These are phyloP conservation scores for Botryotinia calthae DNA, from an alignment of 2,329 filamentous ascomycete species.

Conservation along the genomic window DNA sequence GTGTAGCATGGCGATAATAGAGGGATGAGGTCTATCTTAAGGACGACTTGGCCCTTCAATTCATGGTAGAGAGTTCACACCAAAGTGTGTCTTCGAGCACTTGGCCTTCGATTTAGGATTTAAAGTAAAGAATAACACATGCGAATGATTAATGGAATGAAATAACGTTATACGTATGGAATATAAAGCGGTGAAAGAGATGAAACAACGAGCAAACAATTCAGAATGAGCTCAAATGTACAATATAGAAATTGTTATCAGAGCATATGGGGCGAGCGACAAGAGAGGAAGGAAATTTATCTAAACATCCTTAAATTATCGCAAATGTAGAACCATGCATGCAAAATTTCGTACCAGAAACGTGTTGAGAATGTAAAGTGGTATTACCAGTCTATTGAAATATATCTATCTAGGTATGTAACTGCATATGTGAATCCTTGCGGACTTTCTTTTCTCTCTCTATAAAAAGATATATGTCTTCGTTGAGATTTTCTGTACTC, in stretches of 20 bases:
- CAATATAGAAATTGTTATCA: background rate
- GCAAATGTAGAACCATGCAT: background rate
- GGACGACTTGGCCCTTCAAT: background rate
- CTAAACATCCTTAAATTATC: background rate
- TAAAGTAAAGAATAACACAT: background rate
- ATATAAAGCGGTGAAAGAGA: background rate
- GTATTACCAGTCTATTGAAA: slow-evolving; percentile 12
- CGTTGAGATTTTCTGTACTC: slow-evolving; percentile 17
- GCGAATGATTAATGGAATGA: slow-evolving; percentile 3
- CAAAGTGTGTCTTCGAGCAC: background rate
- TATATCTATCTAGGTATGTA: slow-evolving; percentile 11
- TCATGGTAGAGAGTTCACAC: background rate
- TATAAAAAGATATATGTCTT: slow-evolving; percentile 19
- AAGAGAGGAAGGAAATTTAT: background rate
- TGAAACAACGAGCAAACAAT: background rate
- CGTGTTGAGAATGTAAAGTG: background rate
- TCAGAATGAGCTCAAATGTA: background rate
- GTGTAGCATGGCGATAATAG: background rate
- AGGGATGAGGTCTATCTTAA: no score
- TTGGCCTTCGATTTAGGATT: background rate
- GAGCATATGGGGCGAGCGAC: background rate
- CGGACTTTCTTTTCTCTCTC: slow-evolving; percentile 17
- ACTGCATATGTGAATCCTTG: slow-evolving; percentile 7
- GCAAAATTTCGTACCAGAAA: background rate
- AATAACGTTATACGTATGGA: background rate